phyloP scores from a whole-genome alignment of 208 protist genomes.

The Trichomonas gallinae region DNA sequence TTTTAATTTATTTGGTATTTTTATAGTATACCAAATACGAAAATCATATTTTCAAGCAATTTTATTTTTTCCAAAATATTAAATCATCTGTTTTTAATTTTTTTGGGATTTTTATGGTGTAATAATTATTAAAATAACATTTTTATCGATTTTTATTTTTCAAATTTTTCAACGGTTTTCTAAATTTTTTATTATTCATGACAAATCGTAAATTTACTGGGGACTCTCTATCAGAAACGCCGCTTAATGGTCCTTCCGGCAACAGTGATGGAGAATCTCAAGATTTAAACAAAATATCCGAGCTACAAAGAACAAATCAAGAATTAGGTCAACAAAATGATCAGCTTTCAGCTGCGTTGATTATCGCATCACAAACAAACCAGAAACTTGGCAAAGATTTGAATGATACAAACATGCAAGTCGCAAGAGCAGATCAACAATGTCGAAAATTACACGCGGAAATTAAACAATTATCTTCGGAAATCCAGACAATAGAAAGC shows the following conservation, averaged over 20 bases:
- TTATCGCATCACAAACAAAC: background rate
- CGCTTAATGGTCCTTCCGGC: background rate
- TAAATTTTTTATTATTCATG: background rate
- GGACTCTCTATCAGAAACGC: background rate
- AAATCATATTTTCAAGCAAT: too few species aligned
- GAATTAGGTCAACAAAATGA: background rate
- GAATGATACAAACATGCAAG: background rate
- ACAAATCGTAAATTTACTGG: background rate
- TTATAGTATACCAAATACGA: too few species aligned
- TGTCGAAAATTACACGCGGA: background rate
- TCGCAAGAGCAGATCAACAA: background rate
- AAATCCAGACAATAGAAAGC: background rate
- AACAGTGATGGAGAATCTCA: background rate
- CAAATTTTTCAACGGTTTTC: background rate
- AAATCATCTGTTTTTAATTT: too few species aligned
- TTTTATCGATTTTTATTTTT: background rate
- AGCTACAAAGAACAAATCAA: background rate
- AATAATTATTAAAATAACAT: too few species aligned
- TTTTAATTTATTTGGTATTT: too few species aligned
- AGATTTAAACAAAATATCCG: background rate
- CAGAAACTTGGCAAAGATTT: background rate
- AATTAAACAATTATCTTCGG: background rate
- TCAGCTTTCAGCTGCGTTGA: background rate
- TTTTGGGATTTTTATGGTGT: too few species aligned
- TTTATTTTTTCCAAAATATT: too few species aligned